Conservation (phyloP, 2,329 filamentous ascomycete genomes). For the Hypocrella siamensis region DNA sequence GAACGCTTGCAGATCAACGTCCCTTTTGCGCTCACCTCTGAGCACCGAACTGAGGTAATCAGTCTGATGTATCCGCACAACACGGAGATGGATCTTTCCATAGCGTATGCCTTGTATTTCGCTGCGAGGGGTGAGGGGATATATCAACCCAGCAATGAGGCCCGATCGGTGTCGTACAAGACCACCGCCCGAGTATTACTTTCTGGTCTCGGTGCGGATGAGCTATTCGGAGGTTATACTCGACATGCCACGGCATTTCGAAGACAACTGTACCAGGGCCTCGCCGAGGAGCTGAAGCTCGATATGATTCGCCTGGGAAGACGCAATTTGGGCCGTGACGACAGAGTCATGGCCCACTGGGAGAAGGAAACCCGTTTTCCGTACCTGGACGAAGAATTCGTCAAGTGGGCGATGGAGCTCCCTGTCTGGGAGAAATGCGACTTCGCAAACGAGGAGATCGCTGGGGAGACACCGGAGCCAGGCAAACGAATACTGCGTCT, state of each 20-base stretch:
- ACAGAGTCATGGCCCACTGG: slow-evolving; percentile 82
- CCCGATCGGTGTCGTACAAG: slow-evolving; percentile 30
- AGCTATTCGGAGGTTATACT: slow-evolving; percentile 87
- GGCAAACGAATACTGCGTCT: slow-evolving; percentile 72
- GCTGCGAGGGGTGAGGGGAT: slow-evolving; percentile 58
- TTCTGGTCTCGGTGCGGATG: slow-evolving; percentile 87
- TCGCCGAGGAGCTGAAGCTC: slow-evolving; percentile 69
- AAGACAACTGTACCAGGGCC: slow-evolving; percentile 49
- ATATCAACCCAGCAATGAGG: slow-evolving; percentile 16
- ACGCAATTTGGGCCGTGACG: slow-evolving; percentile 88
- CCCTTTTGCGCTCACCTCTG: slow-evolving; percentile 58
- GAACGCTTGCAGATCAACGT: slow-evolving; percentile 49
- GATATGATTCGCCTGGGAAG: slow-evolving; percentile 78
- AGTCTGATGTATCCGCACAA: slow-evolving; percentile 82
- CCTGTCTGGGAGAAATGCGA: slow-evolving; percentile 81
- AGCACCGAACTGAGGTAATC: slow-evolving; percentile 54
- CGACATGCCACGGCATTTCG: slow-evolving; percentile 67
- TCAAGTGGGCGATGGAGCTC: slow-evolving; percentile 60
- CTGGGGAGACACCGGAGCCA: slow-evolving; percentile 32
- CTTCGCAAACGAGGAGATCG: slow-evolving; percentile 40
- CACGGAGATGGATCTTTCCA: slow-evolving; percentile 97
- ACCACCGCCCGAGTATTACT: slow-evolving; percentile 71
- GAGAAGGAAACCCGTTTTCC: slow-evolving; percentile 80
- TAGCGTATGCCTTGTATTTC: slow-evolving; percentile 88
- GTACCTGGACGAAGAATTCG: slow-evolving; percentile 73